Evolutionary conservation across 441 rosid species (phyloP), one percentile per base, ranked within the genome.

Genomic region (Adansonia rubrostipa): DNA sequence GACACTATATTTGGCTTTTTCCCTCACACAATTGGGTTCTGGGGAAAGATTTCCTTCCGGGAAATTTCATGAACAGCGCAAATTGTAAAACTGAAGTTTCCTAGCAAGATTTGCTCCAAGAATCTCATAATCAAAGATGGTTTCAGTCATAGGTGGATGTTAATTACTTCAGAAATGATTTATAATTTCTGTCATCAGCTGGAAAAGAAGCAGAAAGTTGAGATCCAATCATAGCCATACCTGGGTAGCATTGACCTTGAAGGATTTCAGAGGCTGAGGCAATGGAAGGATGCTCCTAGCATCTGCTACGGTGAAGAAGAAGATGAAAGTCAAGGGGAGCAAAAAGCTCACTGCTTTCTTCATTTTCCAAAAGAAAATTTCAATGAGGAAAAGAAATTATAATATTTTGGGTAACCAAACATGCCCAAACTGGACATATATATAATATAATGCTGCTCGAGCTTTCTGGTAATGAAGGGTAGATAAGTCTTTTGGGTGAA

Each of bases 191-290:
- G 11, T 11, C 9, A 53, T 33, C 40, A 71, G 7, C n/a, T 7
- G 3, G 75, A 53, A 10, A 36, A 60, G 4, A 47, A 47, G 6
- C 54, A 48, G 14, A 70, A 28, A 53, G 22, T 14, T 0, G 47
- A 15, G 42, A 71, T 71, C 4, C 53, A 54, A 10, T 28, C 66
- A 62, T 13, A 28, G 11, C 19, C 20, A 20, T 65, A 76, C 78
- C 78, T 64, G 53, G 51, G 78, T 51, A 50, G 58, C 62, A 54
- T 65, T 65, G 64, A 76, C 22, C 40, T 64, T 51, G 78, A 76
- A 51, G 72, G 62, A 76, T 50, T 51, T 42, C 22, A 76, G 64
- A 65, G 63, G 36, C n/a, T 64, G 72, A 63, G 78, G 51, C 48
- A 48, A 36, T 47, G 58, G 54, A 63, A 61, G 44, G 71, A 48